Base-by-base conservation (phyloP, 163 green algal genomes). In the Scenedesmus sp. region DNA sequence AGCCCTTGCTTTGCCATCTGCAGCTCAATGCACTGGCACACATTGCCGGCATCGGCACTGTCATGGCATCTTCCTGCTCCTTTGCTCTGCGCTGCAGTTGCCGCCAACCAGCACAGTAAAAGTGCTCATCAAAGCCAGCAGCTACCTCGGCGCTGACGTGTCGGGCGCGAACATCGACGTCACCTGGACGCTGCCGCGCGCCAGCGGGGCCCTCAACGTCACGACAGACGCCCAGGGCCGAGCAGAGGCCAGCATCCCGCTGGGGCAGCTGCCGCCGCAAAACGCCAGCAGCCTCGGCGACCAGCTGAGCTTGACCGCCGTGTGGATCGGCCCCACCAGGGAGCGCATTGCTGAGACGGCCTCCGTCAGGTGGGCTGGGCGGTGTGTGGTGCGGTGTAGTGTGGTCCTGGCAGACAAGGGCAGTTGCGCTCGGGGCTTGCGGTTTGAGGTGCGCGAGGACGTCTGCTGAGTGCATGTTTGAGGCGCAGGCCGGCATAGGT, bases 261-360 rank as follows among this genome's bases (percentile, higher is more conserved):
- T 89, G 40, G 84, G 84, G 4, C 12, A 82, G 65, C 84, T 89
- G 40, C 84, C 84, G 13, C 40, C 84, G 10, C 30, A 33, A 26
- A 89, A 89, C 24, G 84, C 84, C 5, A 89, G 61, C 43, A 42
- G 56, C 24, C 0, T 89, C 0, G 86, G 92, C 37, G 90, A 92
- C 73, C 88, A 65, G 15, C 59, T 95, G n/a, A 43, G 4, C 0
- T n/a, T 95, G 24, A 59, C 81, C 0, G 93, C 86, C 0, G 79
- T 89, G 59, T 95, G 93, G 93, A 86, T 95, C 24, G 93, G 93
- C 0, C 93, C 93, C 44, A 94, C 93, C 1, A 84, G 93, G 22
- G 93, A 95, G 80, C 89, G 89, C 72, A 90, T 95, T 35, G 84
- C 51, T 18, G 59, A 87, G n/a, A 56, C 26, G 6, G 35, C 59